A percentile compares a stretch with the other conserved stretches of the same genome.
Evolutionary conservation across 768 basidiomycete genomes (phyloP).

Genomic region (Pleurotus platypus): DNA sequence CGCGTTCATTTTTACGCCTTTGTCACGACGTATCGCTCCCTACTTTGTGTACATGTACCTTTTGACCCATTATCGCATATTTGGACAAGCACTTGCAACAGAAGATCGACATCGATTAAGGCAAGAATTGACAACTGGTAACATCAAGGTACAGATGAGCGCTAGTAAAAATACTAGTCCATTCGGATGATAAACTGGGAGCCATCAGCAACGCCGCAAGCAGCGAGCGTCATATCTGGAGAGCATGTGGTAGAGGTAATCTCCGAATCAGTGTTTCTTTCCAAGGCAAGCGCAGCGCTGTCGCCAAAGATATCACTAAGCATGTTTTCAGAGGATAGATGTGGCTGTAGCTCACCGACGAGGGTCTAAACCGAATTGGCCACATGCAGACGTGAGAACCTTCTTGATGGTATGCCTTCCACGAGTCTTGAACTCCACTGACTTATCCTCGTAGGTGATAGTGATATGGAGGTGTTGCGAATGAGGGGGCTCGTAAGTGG

Average conservation of each 20-base stretch:
- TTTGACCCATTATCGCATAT: no score
- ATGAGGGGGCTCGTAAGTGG: conserved; percentile 6
- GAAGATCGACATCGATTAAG: no score
- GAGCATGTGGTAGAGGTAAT: neutral
- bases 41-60: neutral
- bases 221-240: neutral
- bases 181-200: neutral
- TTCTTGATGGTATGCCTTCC: conserved; percentile 37
- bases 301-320: neutral
- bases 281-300: neutral
- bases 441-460: conserved; percentile 21
- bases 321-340: neutral
- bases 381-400: conserved; percentile 36
- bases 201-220: neutral
- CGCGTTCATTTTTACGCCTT: neutral
- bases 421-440: conserved; percentile 38
- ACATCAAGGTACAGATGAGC: no score
- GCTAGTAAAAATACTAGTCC: neutral
- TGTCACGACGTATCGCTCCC: neutral
- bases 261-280: neutral
- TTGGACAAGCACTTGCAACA: no score
- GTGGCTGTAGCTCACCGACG: conserved; percentile 18
- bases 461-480: conserved; percentile 25
- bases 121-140: no score
- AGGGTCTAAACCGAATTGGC: conserved; percentile 31